Conservation (phyloP, 2,329 filamentous ascomycete species). For the Colletotrichum ledebouriae region DNA sequence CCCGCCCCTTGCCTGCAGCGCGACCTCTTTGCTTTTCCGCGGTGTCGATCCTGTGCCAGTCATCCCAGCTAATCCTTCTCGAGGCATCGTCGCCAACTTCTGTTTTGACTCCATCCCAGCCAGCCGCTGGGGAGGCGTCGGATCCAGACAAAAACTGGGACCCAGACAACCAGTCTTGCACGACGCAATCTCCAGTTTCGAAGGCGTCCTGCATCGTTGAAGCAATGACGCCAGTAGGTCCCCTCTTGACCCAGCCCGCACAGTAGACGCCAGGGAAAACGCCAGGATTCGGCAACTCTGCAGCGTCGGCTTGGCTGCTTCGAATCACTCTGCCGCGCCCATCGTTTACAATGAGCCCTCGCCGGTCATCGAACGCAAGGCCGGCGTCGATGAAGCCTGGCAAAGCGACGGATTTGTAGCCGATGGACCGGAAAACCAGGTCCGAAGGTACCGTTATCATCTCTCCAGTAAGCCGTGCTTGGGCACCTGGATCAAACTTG, state of each 20-base stretch:
- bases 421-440: constrained; percentile 92
- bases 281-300: constrained; percentile 55
- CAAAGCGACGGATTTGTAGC: constrained; percentile 87
- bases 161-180: constrained; percentile 76
- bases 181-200: constrained; percentile 85
- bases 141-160: constrained; percentile 54
- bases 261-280: constrained; percentile 84
- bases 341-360: constrained; percentile 87
- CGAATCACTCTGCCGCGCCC: constrained; percentile 77
- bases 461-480: constrained; percentile 63
- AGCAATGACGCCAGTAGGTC: constrained; percentile 95
- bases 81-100: constrained; percentile 70
- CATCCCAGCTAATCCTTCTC: constrained; percentile 79
- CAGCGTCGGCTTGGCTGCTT: constrained; percentile 49
- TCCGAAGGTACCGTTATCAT: constrained; percentile 71
- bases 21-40: constrained; percentile 78
- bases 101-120: constrained; percentile 82
- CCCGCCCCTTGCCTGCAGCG: constrained; percentile 79
- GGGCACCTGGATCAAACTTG: constrained; percentile 65
- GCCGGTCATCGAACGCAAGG: constrained; percentile 80
- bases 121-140: constrained; percentile 52
- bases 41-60: constrained; percentile 88
- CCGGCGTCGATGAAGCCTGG: constrained; percentile 80
- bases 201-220: constrained; percentile 97
- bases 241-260: constrained; percentile 95